phyloP scores from a whole-genome alignment of 345 rosid genomes.

The Arabis alpina region DNA sequence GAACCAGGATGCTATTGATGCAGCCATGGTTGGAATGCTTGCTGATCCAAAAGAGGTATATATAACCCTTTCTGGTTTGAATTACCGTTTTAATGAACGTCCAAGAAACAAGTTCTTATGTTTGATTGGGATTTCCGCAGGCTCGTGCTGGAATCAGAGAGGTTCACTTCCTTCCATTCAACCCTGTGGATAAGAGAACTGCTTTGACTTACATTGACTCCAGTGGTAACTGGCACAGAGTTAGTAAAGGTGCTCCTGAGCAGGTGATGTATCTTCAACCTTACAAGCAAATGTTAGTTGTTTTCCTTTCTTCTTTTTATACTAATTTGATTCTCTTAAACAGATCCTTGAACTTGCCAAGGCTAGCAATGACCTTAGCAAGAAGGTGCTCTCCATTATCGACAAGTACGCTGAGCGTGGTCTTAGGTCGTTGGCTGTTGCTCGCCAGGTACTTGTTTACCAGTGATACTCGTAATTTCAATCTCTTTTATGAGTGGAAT shows the following conservation, averaged over 20 bases:
- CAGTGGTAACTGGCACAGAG: conserved; percentile 75
- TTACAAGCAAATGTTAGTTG: background rate
- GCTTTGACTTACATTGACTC: conserved; percentile 80
- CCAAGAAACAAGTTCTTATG: conserved; percentile 27
- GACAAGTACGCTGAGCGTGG: conserved; percentile 98
- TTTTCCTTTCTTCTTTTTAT: background rate
- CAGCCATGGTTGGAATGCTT: conserved; percentile 86
- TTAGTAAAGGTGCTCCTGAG: conserved; percentile 93
- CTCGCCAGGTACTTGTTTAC: conserved; percentile 69
- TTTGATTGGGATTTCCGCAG: conserved; percentile 40
- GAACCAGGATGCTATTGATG: conserved; percentile 93
- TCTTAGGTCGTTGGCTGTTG: conserved; percentile 90
- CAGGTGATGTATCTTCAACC: conserved; percentile 52
- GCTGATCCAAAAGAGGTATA: conserved; percentile 86
- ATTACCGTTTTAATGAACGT: background rate
- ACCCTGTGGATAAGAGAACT: conserved; percentile 87
- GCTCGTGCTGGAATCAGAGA: conserved; percentile 79
- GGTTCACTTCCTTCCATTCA: conserved; percentile 82
- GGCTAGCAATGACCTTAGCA: conserved; percentile 77
- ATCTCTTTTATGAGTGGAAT: conserved; percentile 9
- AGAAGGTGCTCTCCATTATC: conserved; percentile 74
- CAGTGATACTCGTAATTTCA: conserved; percentile 20
- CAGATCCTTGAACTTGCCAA: conserved; percentile 80
- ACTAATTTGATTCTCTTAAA: conserved; percentile 27
- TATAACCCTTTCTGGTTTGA: conserved; percentile 16